Evolutionary conservation across 805 yeast species (phyloP).

Genomic region (Pichia phayaonensis): DNA sequence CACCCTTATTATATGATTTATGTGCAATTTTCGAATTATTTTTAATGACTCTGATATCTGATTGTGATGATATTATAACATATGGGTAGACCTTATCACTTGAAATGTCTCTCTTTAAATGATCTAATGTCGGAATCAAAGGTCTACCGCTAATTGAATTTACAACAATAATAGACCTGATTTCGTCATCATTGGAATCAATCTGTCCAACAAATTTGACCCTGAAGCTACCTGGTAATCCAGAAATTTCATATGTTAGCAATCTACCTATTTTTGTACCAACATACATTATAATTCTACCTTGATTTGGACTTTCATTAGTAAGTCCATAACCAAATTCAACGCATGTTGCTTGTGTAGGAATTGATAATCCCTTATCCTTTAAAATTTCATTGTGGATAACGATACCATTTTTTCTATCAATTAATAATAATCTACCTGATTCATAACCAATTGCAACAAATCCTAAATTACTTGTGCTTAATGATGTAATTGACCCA

Average conservation of each 20-base stretch:
- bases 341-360: conserved; percentile 43
- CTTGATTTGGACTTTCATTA: conserved; percentile 14
- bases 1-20: conserved; percentile 48
- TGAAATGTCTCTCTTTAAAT: conserved; percentile 38
- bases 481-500: conserved; percentile 51
- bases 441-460: conserved; percentile 70
- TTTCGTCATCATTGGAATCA: conserved; percentile 42
- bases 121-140: conserved; percentile 54
- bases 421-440: conserved; percentile 71
- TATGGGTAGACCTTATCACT: conserved; percentile 49
- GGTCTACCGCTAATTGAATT: conserved; percentile 54
- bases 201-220: conserved; percentile 44
- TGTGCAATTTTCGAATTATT: conserved; percentile 60
- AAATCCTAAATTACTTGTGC: conserved; percentile 73
- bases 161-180: conserved; percentile 51
- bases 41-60: conserved; percentile 56
- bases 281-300: conserved; percentile 57
- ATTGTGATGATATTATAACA: conserved; percentile 44
- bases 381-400: conserved; percentile 32
- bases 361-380: conserved; percentile 23
- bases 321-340: conserved; percentile 69
- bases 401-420: conserved; percentile 58
- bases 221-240: conserved; percentile 55
- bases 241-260: conserved; percentile 55
- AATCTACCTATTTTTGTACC: conserved; percentile 78